A percentile compares a stretch with the other conserved stretches of the same genome.
These are phyloP conservation scores for Globisporangium sylvaticum DNA, from an alignment of 352 stramenopile genomes.

Conservation along the genomic window DNA sequence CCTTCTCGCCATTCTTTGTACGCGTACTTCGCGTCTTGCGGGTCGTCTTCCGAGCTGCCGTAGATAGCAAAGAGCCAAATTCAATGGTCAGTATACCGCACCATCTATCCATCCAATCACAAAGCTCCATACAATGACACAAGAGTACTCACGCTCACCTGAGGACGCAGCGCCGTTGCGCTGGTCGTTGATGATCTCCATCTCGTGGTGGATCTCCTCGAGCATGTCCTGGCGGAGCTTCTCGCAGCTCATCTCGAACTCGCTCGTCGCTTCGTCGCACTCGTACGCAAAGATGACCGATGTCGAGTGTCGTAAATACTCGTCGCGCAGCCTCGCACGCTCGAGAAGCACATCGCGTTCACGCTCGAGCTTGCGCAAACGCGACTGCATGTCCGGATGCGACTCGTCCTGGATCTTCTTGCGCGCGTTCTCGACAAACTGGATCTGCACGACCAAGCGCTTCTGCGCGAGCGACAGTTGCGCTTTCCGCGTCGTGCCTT, in stretches of 20 bases:
- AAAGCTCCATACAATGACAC: neutral
- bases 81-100: neutral
- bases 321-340: conserved; percentile 36
- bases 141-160: conserved; percentile 7
- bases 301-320: conserved; percentile 58
- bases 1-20: conserved; percentile 42
- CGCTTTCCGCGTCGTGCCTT: conserved; percentile 24
- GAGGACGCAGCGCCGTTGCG: conserved; percentile 50
- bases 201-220: conserved; percentile 83
- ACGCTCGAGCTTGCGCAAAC: conserved; percentile 32
- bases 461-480: conserved; percentile 30
- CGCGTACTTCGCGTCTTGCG: conserved; percentile 74
- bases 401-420: conserved; percentile 58
- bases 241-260: conserved; percentile 72
- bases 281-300: conserved; percentile 78
- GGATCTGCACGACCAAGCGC: conserved; percentile 61
- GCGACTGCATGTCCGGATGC: conserved; percentile 61
- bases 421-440: conserved; percentile 64
- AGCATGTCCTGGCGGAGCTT: conserved; percentile 83
- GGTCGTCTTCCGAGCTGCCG: conserved; percentile 55
- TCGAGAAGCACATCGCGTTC: conserved; percentile 48
- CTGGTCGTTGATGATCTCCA: conserved; percentile 78
- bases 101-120: neutral
- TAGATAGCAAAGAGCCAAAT: neutral
- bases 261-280: conserved; percentile 71